These are phyloP conservation scores for Phytopythium delawarense DNA, from an alignment of 352 stramenopile genomes.

Conservation along the genomic window DNA sequence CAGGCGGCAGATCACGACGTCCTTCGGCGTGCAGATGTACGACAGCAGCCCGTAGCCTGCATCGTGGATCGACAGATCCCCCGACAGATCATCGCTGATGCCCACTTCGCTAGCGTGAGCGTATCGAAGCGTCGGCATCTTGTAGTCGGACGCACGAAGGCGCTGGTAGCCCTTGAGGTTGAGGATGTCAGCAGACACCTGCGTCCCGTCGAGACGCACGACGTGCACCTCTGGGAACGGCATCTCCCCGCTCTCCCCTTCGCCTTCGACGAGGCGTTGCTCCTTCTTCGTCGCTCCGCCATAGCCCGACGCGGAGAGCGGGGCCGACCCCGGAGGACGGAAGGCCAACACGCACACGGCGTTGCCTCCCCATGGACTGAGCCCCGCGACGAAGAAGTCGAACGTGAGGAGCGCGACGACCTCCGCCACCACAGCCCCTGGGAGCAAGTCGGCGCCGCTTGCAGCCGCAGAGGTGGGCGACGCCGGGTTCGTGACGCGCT, in stretches of 20 bases:
- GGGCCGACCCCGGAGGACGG: constrained; percentile 49
- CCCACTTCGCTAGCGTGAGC: constrained; percentile 15
- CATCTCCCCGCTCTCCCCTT: constrained; percentile 67
- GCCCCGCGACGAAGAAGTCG: constrained; percentile 78
- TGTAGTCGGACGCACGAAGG: constrained; percentile 74
- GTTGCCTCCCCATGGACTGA: constrained; percentile 57
- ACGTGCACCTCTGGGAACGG: constrained; percentile 84
- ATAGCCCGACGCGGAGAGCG: constrained; percentile 10
- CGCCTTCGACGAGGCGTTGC: constrained; percentile 50
- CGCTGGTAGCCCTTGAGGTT: constrained; percentile 73
- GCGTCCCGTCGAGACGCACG: constrained; percentile 82
- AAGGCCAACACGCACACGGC: constrained; percentile 71
- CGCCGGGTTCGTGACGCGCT: constrained; percentile 27
- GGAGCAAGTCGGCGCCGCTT: constrained; percentile 16
- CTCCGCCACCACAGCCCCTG: constrained; percentile 47
- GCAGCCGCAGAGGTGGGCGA: constrained; percentile 32
- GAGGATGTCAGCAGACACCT: constrained; percentile 81
- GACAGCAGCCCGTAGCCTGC: constrained; percentile 55
- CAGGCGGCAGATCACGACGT: constrained; percentile 80
- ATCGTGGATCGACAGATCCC: constrained; percentile 55
- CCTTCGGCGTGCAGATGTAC: constrained; percentile 82
- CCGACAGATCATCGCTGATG: constrained; percentile 16
- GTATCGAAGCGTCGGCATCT: constrained; percentile 74
- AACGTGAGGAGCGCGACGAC: constrained; percentile 73
- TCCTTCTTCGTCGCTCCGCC: constrained; percentile 30